These are phyloP conservation scores for Yamadazyma trypodendri DNA, from an alignment of 1,139 yeast species.

Conservation along the genomic window DNA sequence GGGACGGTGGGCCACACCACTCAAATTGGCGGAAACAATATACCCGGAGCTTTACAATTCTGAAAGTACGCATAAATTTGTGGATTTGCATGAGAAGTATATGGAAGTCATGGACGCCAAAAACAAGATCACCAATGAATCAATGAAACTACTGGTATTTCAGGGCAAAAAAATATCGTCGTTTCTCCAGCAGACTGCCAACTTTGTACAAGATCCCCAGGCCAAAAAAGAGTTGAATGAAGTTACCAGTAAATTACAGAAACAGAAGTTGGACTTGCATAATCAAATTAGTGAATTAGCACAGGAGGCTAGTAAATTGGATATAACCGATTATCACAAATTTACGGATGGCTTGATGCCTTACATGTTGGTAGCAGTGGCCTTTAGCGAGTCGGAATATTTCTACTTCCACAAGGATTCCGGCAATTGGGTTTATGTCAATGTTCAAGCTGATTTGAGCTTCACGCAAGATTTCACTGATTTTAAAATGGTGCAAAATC, in stretches of 20 bases:
- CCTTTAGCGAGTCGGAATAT: constrained; percentile 31
- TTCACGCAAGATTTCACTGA: constrained; percentile 10
- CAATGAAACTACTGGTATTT: constrained; percentile 20
- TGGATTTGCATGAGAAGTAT: constrained; percentile 7
- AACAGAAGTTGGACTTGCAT: constrained; percentile 19
- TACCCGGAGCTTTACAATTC: constrained; percentile 14
- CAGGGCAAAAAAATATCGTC: constrained; percentile 15
- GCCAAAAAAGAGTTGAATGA: constrained; percentile 17
- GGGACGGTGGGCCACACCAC: constrained; percentile 9
- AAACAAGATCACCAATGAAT: constrained; percentile 23
- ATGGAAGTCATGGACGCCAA: constrained; percentile 11
- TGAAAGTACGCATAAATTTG: constrained; percentile 5
- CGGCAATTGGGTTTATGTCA: constrained; percentile 21
- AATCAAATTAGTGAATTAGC: constrained; percentile 21
- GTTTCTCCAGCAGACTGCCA: constrained; percentile 12
- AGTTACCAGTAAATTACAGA: constrained; percentile 19
- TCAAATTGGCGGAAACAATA: constrained; percentile 11
- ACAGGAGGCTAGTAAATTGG: constrained; percentile 8
- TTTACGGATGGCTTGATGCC: constrained; percentile 9
- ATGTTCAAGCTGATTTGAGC: constrained; percentile 7
- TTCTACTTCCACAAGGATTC: constrained; percentile 18
- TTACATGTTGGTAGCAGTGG: constrained; percentile 28
- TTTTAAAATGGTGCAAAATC: constrained; percentile 8
- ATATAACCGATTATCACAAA: constrained; percentile 17
- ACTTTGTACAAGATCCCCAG: constrained; percentile 14